A percentile compares a stretch with the other conserved stretches of the same genome.
phyloP scores from a whole-genome alignment of 495 filamentous ascomycete species.

The Penicillium subrubescens region DNA sequence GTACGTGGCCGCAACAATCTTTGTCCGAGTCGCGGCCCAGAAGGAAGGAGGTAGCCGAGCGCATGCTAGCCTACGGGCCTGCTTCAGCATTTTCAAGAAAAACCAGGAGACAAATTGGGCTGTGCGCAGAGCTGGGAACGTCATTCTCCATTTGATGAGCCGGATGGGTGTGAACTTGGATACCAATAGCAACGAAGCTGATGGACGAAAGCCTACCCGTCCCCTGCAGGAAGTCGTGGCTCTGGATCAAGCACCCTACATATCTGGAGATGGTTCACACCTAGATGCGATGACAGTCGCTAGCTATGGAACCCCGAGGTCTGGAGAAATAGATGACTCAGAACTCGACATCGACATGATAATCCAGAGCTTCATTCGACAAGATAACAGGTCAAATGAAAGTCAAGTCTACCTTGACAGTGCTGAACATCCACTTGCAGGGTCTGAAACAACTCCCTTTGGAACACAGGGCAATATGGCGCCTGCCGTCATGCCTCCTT shows the following conservation, averaged over 20 bases:
- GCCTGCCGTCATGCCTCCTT: background rate
- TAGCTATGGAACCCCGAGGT: constrained; percentile 12
- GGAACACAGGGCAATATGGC: background rate
- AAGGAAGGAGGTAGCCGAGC: constrained; percentile 30
- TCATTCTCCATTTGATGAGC: constrained; percentile 37
- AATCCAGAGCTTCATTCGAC: constrained; percentile 37
- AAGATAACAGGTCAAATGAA: constrained; percentile 12
- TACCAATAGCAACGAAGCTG: background rate
- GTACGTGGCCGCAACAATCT: constrained; percentile 40
- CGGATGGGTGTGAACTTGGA: constrained; percentile 32
- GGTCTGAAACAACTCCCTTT: background rate
- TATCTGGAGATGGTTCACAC: background rate
- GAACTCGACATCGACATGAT: constrained; percentile 38
- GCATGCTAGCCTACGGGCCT: constrained; percentile 28
- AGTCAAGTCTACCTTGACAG: constrained; percentile 1
- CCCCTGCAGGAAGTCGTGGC: background rate
- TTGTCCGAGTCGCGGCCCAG: constrained; percentile 40
- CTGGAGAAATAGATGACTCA: constrained; percentile 20
- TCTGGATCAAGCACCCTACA: background rate
- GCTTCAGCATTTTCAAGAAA: constrained; percentile 31
- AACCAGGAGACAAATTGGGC: constrained; percentile 38
- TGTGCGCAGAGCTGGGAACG: constrained; percentile 31
- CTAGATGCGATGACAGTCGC: background rate
- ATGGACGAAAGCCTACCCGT: background rate
- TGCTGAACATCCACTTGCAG: background rate